Conservation (phyloP, 2,329 filamentous ascomycete species). For the Aspergillus spinulosporus region DNA sequence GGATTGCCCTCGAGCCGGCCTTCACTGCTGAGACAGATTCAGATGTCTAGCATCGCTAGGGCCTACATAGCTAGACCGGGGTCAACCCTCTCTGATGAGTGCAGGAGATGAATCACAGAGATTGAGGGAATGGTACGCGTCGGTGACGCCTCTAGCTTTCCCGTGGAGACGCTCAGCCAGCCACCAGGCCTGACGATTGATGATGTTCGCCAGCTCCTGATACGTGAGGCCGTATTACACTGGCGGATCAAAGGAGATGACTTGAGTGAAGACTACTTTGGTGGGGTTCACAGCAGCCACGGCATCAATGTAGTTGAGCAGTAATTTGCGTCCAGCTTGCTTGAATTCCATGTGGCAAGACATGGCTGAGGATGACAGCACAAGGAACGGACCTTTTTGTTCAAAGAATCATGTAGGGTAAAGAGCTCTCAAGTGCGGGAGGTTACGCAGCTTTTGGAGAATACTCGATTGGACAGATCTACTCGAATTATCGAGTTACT, state of each 20-base stretch:
- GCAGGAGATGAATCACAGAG: background rate
- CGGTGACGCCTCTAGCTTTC: background rate
- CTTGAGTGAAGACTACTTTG: slow-evolving; percentile 1
- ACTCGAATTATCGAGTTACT: background rate
- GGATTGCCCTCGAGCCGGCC: background rate
- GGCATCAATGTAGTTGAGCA: slow-evolving; percentile 9
- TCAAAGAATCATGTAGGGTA: background rate
- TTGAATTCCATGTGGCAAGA: background rate
- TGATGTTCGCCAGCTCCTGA: background rate
- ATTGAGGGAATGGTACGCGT: slow-evolving; percentile 2
- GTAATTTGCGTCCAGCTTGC: background rate
- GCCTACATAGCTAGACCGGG: slow-evolving; percentile 6
- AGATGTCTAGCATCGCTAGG: slow-evolving; percentile 11
- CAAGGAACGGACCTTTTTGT: background rate
- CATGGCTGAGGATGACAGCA: background rate
- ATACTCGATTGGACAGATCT: no score
- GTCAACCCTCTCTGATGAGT: no score
- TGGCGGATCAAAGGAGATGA: background rate
- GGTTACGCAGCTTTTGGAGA: background rate
- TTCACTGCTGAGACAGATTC: slow-evolving; percentile 4
- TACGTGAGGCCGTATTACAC: background rate
- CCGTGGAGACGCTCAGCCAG: background rate
- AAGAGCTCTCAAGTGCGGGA: background rate
- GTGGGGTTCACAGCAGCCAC: background rate
- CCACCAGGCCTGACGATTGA: slow-evolving; percentile 12